Base-by-base conservation (phyloP, 441 rosid genomes). In the Populus hybrid region DNA sequence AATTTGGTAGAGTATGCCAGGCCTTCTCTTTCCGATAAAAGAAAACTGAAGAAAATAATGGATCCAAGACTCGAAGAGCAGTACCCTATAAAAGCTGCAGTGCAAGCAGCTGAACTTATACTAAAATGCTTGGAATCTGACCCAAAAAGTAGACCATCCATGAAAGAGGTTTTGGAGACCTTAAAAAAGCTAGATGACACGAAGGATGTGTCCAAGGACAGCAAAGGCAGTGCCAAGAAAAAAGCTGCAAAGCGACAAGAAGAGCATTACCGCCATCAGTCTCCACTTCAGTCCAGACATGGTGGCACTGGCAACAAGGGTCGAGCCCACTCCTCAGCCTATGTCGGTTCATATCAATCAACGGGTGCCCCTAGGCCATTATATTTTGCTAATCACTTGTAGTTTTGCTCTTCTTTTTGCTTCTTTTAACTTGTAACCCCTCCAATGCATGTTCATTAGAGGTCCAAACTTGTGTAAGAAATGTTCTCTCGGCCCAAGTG, bases 111-210 rank as follows among this genome's bases (percentile, higher is more conserved):
- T 2, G 81, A 74, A 35, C 88, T 95, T 6, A 83, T 92, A 18
- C 35, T 80, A 12, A 80, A 72, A 29, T 95, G 99, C 79, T 75
- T 93, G 18, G 90, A 90, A 74, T 72, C 78, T 3, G 98, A 93
- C 31, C 98, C 90, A 0, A 89, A 78, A 77, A 84, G 36, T 26
- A 85, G 99, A 21, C 98, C 99, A 0, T 82, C 94, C 2, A 95
- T 92, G 98, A 90, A 88, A 26, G 78, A 91, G 9, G 91, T 95
- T 14, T 73, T 89, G 36, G 85, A 79, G 35, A 86, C 76, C 8
- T 68, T 95, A 33, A 72, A 81, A 68, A 42, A 72, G 31, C 79
- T 93, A 31, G 81, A 74, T 63, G 79, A 76, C 31, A 82, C 87
- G 16, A 81, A 85, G 74, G 83, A 42, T 0, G 82, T 69, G 18